Conservation (phyloP, 1,284 basidiomycete genomes). For the Fomes fomentarius region DNA sequence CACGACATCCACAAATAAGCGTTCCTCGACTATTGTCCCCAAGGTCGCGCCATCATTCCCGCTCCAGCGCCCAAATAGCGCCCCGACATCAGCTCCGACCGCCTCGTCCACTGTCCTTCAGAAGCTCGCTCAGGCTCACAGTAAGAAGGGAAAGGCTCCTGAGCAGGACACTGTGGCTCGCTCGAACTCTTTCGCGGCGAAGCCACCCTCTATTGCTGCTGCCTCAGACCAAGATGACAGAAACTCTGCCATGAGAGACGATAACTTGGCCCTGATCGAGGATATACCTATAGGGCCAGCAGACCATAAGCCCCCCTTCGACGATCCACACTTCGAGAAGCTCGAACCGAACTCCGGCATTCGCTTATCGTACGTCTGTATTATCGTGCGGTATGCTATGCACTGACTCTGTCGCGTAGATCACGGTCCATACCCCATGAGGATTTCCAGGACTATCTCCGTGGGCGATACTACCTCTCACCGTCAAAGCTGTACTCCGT, state of each 20-base stretch:
- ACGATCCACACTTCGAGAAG: constrained; percentile 74
- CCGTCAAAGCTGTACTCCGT: constrained; percentile 89
- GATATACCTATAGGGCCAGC: constrained; percentile 76
- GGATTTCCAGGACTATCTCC: constrained; percentile 81
- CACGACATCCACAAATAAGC: neutral
- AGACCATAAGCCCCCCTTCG: constrained; percentile 63
- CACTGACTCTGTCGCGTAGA: constrained; percentile 42
- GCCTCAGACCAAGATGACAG: neutral
- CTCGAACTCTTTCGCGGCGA: constrained; percentile 49
- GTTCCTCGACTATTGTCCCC: neutral
- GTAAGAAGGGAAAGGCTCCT: constrained; percentile 24
- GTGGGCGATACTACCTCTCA: constrained; percentile 84
- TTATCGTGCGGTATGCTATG: constrained; percentile 4
- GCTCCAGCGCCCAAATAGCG: neutral
- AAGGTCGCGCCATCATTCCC: constrained; percentile 1
- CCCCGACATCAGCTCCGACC: constrained; percentile 26
- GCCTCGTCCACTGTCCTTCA: constrained; percentile 50
- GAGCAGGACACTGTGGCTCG: constrained; percentile 32
- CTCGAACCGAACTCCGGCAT: constrained; percentile 91
- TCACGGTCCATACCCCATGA: constrained; percentile 76
- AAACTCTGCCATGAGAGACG: constrained; percentile 51
- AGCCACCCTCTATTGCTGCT: constrained; percentile 9
- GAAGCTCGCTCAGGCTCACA: constrained; percentile 46
- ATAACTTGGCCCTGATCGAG: constrained; percentile 73
- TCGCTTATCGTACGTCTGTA: constrained; percentile 69